Evolutionary conservation across 129 eudicot genomes (phyloP).

Genomic region (Artemisia tridentata): DNA sequence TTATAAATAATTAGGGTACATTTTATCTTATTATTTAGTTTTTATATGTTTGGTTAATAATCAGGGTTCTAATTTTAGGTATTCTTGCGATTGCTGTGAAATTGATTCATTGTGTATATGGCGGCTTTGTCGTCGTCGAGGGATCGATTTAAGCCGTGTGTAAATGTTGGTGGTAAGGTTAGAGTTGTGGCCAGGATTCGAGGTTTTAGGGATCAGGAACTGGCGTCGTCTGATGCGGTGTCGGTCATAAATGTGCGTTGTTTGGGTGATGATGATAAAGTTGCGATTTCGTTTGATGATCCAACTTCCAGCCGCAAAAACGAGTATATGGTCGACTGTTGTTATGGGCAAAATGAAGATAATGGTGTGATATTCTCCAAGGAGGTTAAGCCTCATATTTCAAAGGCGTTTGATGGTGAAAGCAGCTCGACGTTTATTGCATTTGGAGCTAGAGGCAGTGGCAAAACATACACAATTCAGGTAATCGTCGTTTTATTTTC

Average conservation of each 20-base stretch:
- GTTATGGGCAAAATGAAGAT: slow-evolving; percentile 59
- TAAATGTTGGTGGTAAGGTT: slow-evolving; percentile 38
- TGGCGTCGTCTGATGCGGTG: slow-evolving; percentile 21
- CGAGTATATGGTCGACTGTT: slow-evolving; percentile 57
- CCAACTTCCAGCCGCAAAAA: slow-evolving; percentile 60
- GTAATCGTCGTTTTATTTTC: slow-evolving; percentile 30
- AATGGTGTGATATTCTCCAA: slow-evolving; percentile 40
- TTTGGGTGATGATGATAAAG: slow-evolving; percentile 34
- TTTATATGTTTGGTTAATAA: too few species aligned
- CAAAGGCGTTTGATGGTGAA: slow-evolving; percentile 50
- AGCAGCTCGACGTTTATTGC: slow-evolving; percentile 61
- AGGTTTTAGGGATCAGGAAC: slow-evolving; percentile 50
- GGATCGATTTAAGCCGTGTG: slow-evolving; percentile 20
- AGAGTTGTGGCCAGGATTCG: slow-evolving; percentile 64
- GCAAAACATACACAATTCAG: slow-evolving; percentile 81
- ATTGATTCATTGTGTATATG: slow-evolving; percentile 16
- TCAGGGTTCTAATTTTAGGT: not conserved
- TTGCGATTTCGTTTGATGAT: slow-evolving; percentile 44
- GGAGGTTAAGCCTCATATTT: slow-evolving; percentile 62
- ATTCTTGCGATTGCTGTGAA: not conserved
- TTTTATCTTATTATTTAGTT: too few species aligned
- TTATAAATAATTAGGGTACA: too few species aligned
- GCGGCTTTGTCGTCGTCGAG: slow-evolving; percentile 26
- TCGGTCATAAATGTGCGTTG: slow-evolving; percentile 46
- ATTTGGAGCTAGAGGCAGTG: slow-evolving; percentile 85